phyloP scores from a whole-genome alignment of 768 basidiomycete genomes.

The Collybia sordida region DNA sequence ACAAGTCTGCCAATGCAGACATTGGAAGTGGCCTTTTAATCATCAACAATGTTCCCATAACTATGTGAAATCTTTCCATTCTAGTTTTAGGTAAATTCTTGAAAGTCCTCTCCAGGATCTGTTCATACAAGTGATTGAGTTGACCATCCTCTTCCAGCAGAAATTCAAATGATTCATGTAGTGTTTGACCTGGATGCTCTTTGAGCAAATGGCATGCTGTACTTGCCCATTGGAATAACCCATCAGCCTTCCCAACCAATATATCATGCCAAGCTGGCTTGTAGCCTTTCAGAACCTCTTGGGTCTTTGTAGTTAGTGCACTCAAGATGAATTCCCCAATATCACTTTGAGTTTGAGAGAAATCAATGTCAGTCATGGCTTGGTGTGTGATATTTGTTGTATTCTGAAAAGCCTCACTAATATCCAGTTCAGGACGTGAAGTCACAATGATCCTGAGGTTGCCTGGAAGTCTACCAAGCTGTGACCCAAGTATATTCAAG shows the following conservation, averaged over 20 bases:
- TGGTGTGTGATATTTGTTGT: background rate
- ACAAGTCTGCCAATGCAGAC: background rate
- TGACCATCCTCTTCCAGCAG: background rate
- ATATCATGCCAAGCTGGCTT: background rate
- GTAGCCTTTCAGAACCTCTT: background rate
- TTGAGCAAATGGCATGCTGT: background rate
- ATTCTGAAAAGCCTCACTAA: slow-evolving; percentile 11
- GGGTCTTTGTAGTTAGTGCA: background rate
- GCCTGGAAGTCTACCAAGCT: slow-evolving; percentile 18
- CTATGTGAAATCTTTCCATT: background rate
- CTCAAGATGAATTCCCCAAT: background rate
- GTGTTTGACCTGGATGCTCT: background rate
- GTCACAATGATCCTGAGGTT: slow-evolving; percentile 31
- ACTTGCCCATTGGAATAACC: background rate
- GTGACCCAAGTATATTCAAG: slow-evolving; percentile 16
- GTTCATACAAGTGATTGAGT: background rate
- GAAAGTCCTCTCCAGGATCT: background rate
- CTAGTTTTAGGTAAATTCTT: background rate
- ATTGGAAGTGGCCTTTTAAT: background rate
- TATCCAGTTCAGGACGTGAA: slow-evolving; percentile 26
- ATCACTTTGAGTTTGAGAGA: background rate
- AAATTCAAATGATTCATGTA: too few species aligned
- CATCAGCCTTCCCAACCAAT: background rate
- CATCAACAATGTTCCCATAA: background rate
- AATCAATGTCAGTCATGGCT: background rate